A percentile compares a stretch with the other conserved stretches of the same genome.
Conservation (phyloP, 2,329 filamentous ascomycete genomes). For the Fusarium robinianum region DNA sequence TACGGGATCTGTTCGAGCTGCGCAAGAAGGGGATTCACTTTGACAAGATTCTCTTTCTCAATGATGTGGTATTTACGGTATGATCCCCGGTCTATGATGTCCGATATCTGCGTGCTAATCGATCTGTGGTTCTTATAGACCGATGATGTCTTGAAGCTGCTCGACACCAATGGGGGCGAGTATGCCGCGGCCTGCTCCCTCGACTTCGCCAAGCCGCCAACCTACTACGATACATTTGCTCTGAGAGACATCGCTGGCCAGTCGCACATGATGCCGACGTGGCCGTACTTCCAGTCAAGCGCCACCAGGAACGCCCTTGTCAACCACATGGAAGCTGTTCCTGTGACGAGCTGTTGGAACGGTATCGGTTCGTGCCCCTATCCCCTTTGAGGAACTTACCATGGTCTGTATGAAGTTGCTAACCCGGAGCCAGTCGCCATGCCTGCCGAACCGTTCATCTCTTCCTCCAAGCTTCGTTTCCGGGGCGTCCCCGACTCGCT, state of each 20-base stretch:
- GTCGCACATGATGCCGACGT: conserved; percentile 56
- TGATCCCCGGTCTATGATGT: conserved; percentile 20
- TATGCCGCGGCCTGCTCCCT: conserved; percentile 67
- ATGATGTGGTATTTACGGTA: conserved; percentile 66
- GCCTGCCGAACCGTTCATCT: conserved; percentile 60
- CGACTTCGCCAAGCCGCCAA: conserved; percentile 59
- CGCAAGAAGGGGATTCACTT: conserved; percentile 54
- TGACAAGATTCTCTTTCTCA: conserved; percentile 65
- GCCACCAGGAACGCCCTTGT: conserved; percentile 59
- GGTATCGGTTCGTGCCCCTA: conserved; percentile 44
- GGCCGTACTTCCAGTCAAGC: conserved; percentile 61
- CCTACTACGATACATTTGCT: conserved; percentile 67
- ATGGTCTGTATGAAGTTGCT: not conserved
- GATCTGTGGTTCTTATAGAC: conserved; percentile 43
- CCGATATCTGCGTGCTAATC: conserved; percentile 5
- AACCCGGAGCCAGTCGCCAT: conserved; percentile 47
- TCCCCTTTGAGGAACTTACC: not conserved
- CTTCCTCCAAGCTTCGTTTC: conserved; percentile 56
- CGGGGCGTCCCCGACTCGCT: conserved; percentile 67
- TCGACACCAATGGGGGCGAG: conserved; percentile 60
- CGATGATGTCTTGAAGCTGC: conserved; percentile 58
- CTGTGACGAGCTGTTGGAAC: conserved; percentile 53
- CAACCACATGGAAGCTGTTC: conserved; percentile 50
- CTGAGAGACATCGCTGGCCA: conserved; percentile 58
- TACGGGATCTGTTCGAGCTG: conserved; percentile 61